These are phyloP conservation scores for Penicillium silybi DNA, from an alignment of 495 filamentous ascomycete genomes.

Conservation along the genomic window DNA sequence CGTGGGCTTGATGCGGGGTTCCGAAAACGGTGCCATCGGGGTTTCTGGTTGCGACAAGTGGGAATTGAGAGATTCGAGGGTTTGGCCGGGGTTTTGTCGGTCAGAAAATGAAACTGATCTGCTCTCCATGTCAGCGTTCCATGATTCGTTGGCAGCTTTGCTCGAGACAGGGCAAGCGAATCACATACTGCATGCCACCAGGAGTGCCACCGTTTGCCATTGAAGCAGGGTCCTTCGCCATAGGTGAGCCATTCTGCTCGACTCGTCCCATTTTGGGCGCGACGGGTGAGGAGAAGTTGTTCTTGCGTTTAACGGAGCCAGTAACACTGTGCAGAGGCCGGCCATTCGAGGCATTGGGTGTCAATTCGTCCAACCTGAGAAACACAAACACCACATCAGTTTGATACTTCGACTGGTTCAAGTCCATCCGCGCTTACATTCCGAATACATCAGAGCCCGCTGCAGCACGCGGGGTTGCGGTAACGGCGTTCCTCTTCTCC, in stretches of 20 bases:
- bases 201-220: slow-evolving; percentile 18
- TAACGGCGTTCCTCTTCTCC: slow-evolving; percentile 56
- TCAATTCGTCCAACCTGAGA: slow-evolving; percentile 69
- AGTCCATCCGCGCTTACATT: slow-evolving; percentile 53
- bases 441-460: slow-evolving; percentile 71
- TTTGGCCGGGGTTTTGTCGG: slow-evolving; percentile 72
- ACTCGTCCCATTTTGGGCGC: slow-evolving; percentile 48
- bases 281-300: slow-evolving; percentile 54
- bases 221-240: slow-evolving; percentile 21
- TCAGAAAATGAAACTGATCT: slow-evolving; percentile 62
- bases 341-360: slow-evolving; percentile 63
- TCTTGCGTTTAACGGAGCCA: slow-evolving; percentile 61
- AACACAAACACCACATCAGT: slow-evolving; percentile 7
- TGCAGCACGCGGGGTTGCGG: slow-evolving; percentile 61
- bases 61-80: slow-evolving; percentile 75
- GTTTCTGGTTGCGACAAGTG: slow-evolving; percentile 66
- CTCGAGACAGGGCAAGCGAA: background rate
- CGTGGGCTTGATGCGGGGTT: slow-evolving; percentile 75
- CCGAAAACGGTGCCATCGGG: slow-evolving; percentile 65
- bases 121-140: slow-evolving; percentile 9
- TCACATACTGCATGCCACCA: slow-evolving; percentile 31
- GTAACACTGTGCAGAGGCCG: slow-evolving; percentile 41
- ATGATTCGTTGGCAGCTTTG: background rate
- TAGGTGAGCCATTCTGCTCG: slow-evolving; percentile 31
- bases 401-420: background rate